A percentile compares a stretch with the other conserved stretches of the same genome.
phyloP scores from a whole-genome alignment of 2,329 filamentous ascomycete species.

The Curvularia sp. region DNA sequence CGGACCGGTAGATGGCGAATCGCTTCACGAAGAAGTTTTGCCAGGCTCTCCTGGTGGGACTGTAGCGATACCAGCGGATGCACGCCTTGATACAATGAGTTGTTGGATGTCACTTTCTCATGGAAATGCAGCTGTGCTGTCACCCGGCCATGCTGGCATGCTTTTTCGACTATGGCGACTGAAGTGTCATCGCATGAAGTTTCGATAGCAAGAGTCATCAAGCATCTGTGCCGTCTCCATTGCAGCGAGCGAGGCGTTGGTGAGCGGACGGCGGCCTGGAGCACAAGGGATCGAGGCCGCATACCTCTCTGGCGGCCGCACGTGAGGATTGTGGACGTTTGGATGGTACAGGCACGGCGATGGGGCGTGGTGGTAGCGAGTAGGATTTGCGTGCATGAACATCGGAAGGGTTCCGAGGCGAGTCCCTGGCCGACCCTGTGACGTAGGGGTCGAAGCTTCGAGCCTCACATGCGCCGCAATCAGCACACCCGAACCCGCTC shows the following conservation, averaged over 20 bases:
- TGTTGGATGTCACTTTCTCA: slow-evolving; percentile 81
- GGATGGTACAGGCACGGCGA: neutral
- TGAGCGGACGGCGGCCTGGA: slow-evolving; percentile 16
- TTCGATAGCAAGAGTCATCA: slow-evolving; percentile 73
- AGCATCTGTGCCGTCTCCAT: slow-evolving; percentile 27
- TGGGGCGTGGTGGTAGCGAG: neutral
- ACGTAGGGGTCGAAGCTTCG: slow-evolving; percentile 17
- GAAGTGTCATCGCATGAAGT: slow-evolving; percentile 93
- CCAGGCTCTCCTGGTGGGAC: slow-evolving; percentile 76
- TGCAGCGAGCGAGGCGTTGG: slow-evolving; percentile 7
- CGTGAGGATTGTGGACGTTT: neutral
- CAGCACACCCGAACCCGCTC: slow-evolving; percentile 1
- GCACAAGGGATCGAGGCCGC: slow-evolving; percentile 24
- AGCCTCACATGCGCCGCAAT: slow-evolving; percentile 13
- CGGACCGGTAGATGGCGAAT: slow-evolving; percentile 60
- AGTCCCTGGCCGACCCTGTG: slow-evolving; percentile 11
- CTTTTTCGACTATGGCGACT: slow-evolving; percentile 77
- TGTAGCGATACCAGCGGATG: slow-evolving; percentile 77
- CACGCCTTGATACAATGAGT: slow-evolving; percentile 75
- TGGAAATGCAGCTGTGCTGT: slow-evolving; percentile 74
- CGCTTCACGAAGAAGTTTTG: slow-evolving; percentile 70
- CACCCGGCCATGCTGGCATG: slow-evolving; percentile 19
- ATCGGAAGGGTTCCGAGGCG: slow-evolving; percentile 12
- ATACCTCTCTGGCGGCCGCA: slow-evolving; percentile 22
- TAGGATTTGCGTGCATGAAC: slow-evolving; percentile 5